A percentile compares a stretch with the other conserved stretches of the same genome.
Conservation (phyloP, 257 asterid genomes). For the Jasminum sambac region DNA sequence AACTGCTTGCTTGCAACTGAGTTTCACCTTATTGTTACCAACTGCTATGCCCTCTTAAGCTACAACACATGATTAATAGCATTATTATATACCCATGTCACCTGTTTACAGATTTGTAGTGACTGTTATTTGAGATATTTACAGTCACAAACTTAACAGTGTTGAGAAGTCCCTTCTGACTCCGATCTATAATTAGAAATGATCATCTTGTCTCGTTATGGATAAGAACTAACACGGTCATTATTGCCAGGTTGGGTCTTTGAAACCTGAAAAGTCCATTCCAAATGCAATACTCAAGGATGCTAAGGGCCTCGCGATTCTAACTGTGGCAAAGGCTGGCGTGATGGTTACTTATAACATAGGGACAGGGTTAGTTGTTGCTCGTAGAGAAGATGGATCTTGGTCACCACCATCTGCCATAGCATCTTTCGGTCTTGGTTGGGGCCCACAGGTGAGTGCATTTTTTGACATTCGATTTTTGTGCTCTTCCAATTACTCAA, state of each 20-base stretch:
- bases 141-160: slow-evolving; percentile 3
- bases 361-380: slow-evolving; percentile 73
- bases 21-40: slow-evolving; percentile 6
- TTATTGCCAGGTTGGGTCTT: slow-evolving; percentile 48
- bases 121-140: too few species aligned
- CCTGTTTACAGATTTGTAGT: neutral
- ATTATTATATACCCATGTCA: slow-evolving; percentile 3
- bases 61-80: neutral
- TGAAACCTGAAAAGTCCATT: slow-evolving; percentile 61
- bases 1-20: neutral
- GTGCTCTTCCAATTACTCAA: neutral
- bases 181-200: neutral
- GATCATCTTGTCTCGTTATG: slow-evolving; percentile 5
- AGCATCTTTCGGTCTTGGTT: slow-evolving; percentile 69
- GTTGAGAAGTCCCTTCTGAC: neutral
- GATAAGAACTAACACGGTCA: neutral
- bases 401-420: slow-evolving; percentile 87
- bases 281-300: slow-evolving; percentile 61
- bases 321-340: slow-evolving; percentile 71
- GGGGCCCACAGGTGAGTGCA: slow-evolving; percentile 72
- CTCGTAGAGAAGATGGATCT: slow-evolving; percentile 72
- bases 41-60: neutral
- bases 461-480: slow-evolving; percentile 7
- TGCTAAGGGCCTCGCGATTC: slow-evolving; percentile 76
- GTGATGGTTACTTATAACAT: slow-evolving; percentile 69